Percentiles rank a stretch among this genome's conserved stretches.
Conservation (phyloP, 495 filamentous ascomycete genomes). For the Rhizodiscina lignyota region DNA sequence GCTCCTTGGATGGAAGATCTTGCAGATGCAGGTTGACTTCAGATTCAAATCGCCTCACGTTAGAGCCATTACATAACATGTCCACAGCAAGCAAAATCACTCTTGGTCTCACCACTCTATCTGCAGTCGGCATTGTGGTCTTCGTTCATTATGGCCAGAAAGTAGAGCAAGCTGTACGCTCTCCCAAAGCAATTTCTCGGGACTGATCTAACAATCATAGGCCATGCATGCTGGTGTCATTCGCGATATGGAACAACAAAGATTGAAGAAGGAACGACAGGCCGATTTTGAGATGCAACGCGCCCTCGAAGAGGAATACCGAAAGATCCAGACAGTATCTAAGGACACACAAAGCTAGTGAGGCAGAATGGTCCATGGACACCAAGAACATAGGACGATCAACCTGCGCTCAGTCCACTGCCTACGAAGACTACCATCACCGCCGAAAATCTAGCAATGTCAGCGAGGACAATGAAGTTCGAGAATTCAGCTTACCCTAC, state of each 20-base stretch:
- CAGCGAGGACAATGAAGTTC: too few species aligned
- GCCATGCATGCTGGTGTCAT: slow-evolving; percentile 93
- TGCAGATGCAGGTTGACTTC: too few species aligned
- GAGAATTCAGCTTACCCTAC: too few species aligned
- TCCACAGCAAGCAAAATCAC: slow-evolving; percentile 80
- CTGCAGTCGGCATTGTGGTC: slow-evolving; percentile 57
- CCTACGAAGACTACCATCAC: too few species aligned
- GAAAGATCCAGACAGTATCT: slow-evolving; percentile 70
- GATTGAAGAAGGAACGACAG: slow-evolving; percentile 62
- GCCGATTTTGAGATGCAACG: slow-evolving; percentile 89
- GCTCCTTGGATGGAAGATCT: neutral
- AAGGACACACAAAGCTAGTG: too few species aligned
- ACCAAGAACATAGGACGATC: too few species aligned
- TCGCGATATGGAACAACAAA: slow-evolving; percentile 88
- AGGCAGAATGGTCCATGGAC: too few species aligned
- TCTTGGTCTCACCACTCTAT: slow-evolving; percentile 56
- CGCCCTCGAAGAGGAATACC: slow-evolving; percentile 72
- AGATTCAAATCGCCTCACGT: too few species aligned
- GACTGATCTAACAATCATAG: slow-evolving; percentile 25
- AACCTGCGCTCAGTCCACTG: too few species aligned
- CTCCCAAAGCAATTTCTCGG: neutral
- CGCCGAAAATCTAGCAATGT: too few species aligned
- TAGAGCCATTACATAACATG: too few species aligned
- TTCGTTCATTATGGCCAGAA: slow-evolving; percentile 84
- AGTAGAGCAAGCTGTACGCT: slow-evolving; percentile 64